These are phyloP conservation scores for Abelmoschus esculentus DNA, from an alignment of 345 rosid genomes.

Conservation along the genomic window DNA sequence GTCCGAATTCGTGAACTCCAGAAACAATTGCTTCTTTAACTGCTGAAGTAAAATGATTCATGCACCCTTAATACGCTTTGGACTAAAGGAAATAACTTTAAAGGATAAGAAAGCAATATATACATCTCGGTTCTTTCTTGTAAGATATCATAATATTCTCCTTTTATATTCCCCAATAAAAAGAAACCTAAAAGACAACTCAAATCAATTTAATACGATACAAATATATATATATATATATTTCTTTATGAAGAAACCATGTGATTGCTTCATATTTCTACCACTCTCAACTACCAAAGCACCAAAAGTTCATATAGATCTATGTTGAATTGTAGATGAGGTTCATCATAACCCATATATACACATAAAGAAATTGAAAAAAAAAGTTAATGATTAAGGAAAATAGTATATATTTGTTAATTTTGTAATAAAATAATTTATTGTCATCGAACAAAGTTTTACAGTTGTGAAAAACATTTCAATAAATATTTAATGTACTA, in stretches of 20 bases:
- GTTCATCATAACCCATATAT: too few relatives aligned
- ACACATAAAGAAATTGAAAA: not conserved
- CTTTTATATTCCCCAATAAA: constrained; percentile 1
- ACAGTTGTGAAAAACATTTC: not conserved
- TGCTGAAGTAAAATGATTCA: too few relatives aligned
- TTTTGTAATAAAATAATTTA: not conserved
- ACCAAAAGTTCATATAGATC: not conserved
- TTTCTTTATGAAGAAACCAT: not conserved
- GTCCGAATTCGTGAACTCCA: too few relatives aligned
- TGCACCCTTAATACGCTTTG: too few relatives aligned
- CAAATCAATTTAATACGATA: constrained; percentile 5
- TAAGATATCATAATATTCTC: not conserved
- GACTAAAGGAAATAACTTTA: not conserved
- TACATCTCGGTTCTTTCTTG: not conserved
- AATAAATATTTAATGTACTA: not conserved
- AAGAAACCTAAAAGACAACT: not conserved
- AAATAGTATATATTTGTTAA: not conserved
- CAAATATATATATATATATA: too few relatives aligned
- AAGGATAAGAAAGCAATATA: constrained; percentile 13
- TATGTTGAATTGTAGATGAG: not conserved
- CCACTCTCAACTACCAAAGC: constrained; percentile 10
- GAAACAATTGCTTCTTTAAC: too few relatives aligned
- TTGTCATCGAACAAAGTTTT: not conserved
- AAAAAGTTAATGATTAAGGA: not conserved
- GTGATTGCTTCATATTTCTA: constrained; percentile 6